phyloP scores from a whole-genome alignment of 2,329 filamentous ascomycete genomes.

The Fusarium multiceps region DNA sequence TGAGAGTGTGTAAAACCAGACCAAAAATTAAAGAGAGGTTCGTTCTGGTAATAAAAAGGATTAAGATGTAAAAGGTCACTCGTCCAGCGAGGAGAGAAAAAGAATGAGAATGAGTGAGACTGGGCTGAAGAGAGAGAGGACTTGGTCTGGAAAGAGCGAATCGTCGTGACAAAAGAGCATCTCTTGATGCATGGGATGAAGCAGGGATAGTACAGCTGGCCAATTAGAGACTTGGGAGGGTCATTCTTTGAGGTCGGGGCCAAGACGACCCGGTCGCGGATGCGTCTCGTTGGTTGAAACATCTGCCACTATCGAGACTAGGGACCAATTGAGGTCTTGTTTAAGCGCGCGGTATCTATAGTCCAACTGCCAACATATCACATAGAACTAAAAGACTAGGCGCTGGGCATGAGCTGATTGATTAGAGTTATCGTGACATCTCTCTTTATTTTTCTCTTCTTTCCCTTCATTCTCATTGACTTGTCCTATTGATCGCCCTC shows the following conservation, averaged over 20 bases:
- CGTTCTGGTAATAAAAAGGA: neutral
- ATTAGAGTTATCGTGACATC: too few species aligned
- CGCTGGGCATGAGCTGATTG: neutral
- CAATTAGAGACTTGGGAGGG: neutral
- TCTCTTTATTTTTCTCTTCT: neutral
- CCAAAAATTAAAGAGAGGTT: constrained; percentile 8
- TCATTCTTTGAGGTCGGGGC: constrained; percentile 21
- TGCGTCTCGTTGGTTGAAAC: constrained; percentile 38
- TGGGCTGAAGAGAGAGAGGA: neutral
- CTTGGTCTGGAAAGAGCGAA: constrained; percentile 15
- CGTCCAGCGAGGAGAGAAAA: constrained; percentile 42
- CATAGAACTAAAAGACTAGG: neutral
- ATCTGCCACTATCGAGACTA: neutral
- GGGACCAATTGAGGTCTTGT: constrained; percentile 23
- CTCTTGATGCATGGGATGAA: constrained; percentile 7
- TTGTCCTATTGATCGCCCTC: neutral
- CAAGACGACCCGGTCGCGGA: constrained; percentile 37
- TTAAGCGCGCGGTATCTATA: constrained; percentile 30
- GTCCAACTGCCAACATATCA: neutral
- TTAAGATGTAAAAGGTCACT: constrained; percentile 21
- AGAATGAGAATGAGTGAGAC: constrained; percentile 19
- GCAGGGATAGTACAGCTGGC: constrained; percentile 29
- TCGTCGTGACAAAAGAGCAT: constrained; percentile 28
- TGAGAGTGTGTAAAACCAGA: neutral
- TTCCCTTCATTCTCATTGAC: too few species aligned